Evolutionary conservation across 1,284 basidiomycete species (phyloP).

Genomic region (Ceratobasidium sp.): DNA sequence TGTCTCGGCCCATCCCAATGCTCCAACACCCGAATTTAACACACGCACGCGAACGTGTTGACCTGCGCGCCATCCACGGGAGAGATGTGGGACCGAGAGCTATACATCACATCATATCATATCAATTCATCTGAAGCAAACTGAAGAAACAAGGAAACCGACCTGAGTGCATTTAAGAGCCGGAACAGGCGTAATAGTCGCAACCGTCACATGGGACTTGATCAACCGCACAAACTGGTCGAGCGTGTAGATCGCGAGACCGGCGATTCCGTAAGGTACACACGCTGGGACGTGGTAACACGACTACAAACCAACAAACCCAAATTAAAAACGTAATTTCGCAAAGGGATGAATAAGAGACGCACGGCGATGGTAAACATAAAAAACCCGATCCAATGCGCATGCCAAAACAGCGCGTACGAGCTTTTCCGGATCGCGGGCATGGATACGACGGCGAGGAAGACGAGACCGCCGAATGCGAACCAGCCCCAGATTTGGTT

Average conservation of each 20-base stretch:
- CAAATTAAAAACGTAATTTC: neutral
- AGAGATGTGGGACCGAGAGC: conserved; percentile 45
- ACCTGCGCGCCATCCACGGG: conserved; percentile 49
- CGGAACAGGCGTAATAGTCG: conserved; percentile 46
- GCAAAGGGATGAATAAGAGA: neutral
- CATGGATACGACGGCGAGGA: conserved; percentile 46
- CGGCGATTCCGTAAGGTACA: conserved; percentile 44
- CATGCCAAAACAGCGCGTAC: conserved; percentile 48
- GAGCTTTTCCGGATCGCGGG: conserved; percentile 43
- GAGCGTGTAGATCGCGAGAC: conserved; percentile 45
- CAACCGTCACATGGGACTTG: conserved; percentile 45
- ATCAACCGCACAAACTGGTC: conserved; percentile 44
- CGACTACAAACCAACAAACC: conserved; percentile 7
- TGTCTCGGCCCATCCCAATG: conserved; percentile 31
- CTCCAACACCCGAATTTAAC: conserved; percentile 43
- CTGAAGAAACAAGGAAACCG: neutral
- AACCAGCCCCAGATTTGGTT: conserved; percentile 45
- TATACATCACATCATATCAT: neutral
- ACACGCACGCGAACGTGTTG: conserved; percentile 50
- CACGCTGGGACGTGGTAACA: conserved; percentile 49
- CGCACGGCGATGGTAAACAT: conserved; percentile 46
- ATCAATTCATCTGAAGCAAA: neutral
- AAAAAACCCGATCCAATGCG: conserved; percentile 48
- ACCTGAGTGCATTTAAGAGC: conserved; percentile 46
- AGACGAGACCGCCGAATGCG: conserved; percentile 47